Evolutionary conservation across 495 filamentous ascomycete genomes (phyloP), one percentile per base, ranked within the genome.

Genomic region (Polyplosphaeria fusca): DNA sequence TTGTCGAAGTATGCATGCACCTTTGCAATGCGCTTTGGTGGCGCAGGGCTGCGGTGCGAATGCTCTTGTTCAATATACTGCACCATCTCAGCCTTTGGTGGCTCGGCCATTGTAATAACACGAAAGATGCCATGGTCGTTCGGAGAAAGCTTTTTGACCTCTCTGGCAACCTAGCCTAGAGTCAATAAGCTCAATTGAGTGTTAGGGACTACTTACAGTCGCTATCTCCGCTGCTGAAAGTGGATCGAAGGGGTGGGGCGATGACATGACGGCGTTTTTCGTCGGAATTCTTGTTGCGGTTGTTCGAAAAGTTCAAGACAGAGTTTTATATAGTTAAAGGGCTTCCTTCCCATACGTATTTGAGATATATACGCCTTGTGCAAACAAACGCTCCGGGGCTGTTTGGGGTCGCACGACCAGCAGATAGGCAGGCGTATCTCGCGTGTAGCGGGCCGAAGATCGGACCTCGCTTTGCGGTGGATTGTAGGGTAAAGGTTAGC

Each of bases 61-160:
- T 38, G n/a, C 22, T 56, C 43, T 7, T 1, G 13, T 3, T 53
- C 57, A 5, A 60, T 26, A 30, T 35, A 60, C 1, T 5, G 43
- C n/a, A 44, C 30, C 37, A 49, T 42, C 20, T 55, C 49, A 24
- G 27, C 43, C 50, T 60, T 60, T 9, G 57, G 49, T 9, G 57
- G 57, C 25, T 60, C 49, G 16, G 27, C 27, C 30, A 60, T 49
- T 2, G 50, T 60, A 18, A 60, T 54, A 26, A 55, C 57, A 24
- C 57, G 26, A 40, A 53, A 60, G 3, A 54, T n/a, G 16, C 13
- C 14, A 9, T 25, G 2, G 3, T 48, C 42, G 9, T 49, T 48
- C 13, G 28, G 11, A 1, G 18, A 30, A 4, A 14, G 9, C 18
- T 14, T 14, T 5, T 50, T 49, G 3, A 60, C 51, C 5, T 43